Percentiles rank a stretch among this genome's conserved stretches.
Evolutionary conservation across 2,329 filamentous ascomycete species (phyloP).

Genomic region (Colletotrichum karsti): DNA sequence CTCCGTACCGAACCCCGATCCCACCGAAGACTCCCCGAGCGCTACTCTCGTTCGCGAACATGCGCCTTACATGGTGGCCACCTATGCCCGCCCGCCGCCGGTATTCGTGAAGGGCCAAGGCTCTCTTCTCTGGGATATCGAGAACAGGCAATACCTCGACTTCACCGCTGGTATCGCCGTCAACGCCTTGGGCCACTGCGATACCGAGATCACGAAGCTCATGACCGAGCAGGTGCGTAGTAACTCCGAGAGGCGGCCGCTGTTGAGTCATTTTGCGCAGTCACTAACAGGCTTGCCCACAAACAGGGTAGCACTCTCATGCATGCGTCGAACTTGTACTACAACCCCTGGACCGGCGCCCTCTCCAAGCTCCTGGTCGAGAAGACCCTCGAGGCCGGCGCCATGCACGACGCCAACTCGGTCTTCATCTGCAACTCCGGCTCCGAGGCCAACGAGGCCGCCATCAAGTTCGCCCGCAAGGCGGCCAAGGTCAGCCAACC

Average conservation of each 20-base stretch:
- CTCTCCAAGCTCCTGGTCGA: constrained; percentile 87
- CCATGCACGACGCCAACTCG: constrained; percentile 80
- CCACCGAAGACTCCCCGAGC: constrained; percentile 76
- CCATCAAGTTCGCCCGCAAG: constrained; percentile 96
- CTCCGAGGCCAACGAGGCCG: constrained; percentile 96
- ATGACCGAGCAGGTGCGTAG: constrained; percentile 76
- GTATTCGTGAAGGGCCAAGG: constrained; percentile 91
- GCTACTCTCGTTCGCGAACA: constrained; percentile 78
- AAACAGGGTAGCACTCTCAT: constrained; percentile 77
- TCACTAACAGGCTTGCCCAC: constrained; percentile 5
- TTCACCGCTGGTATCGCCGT: constrained; percentile 97
- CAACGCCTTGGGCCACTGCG: constrained; percentile 90
- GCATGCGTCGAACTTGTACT: constrained; percentile 95
- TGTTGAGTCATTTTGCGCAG: constrained; percentile 6
- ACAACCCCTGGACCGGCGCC: constrained; percentile 93
- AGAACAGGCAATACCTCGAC: constrained; percentile 90
- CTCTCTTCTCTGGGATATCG: constrained; percentile 88
- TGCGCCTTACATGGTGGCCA: constrained; percentile 91
- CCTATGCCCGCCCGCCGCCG: constrained; percentile 88
- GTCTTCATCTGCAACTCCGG: constrained; percentile 98
- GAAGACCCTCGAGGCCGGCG: constrained; percentile 80
- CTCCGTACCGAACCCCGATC: constrained; percentile 73
- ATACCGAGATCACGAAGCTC: constrained; percentile 78
- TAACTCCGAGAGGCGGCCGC: constrained; percentile 19
- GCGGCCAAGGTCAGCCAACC: constrained; percentile 80